Evolutionary conservation across 176 grass and related monocot species (phyloP).

Genomic region (Eleusine coracana): DNA sequence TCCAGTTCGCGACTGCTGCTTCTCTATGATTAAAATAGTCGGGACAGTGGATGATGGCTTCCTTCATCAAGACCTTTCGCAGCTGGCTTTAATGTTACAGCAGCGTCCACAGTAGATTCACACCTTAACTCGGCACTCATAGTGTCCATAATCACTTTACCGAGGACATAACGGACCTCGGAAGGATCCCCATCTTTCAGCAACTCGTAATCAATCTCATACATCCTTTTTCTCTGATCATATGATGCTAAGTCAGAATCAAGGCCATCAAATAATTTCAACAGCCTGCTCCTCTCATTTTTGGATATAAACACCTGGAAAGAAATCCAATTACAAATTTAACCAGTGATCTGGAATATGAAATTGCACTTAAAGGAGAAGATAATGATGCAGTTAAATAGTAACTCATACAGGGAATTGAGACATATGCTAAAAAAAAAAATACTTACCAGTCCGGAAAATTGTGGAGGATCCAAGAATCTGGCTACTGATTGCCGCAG

Average conservation of each 20-base stretch:
- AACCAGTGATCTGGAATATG: neutral
- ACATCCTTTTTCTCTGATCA: conserved; percentile 38
- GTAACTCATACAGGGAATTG: neutral
- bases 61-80: conserved; percentile 5
- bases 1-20: neutral
- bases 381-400: neutral
- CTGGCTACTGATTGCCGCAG: conserved; percentile 60
- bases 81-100: neutral
- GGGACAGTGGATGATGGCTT: neutral
- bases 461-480: conserved; percentile 46
- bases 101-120: conserved; percentile 30
- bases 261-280: conserved; percentile 55
- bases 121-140: conserved; percentile 22
- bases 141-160: conserved; percentile 81
- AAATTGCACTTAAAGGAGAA: neutral
- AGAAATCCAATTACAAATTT: conserved; percentile 25
- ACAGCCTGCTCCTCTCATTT: conserved; percentile 46
- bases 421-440: conserved; percentile 13
- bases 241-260: conserved; percentile 46
- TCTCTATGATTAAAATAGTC: conserved; percentile 24
- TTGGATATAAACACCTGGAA: conserved; percentile 62
- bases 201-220: conserved; percentile 62
- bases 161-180: conserved; percentile 74
- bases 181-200: conserved; percentile 56
- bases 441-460: conserved; percentile 68